A percentile compares a stretch with the other conserved stretches of the same genome.
Evolutionary conservation across 192 early-diverging fungal genomes (phyloP).

Genomic region (Coemansia furcata): DNA sequence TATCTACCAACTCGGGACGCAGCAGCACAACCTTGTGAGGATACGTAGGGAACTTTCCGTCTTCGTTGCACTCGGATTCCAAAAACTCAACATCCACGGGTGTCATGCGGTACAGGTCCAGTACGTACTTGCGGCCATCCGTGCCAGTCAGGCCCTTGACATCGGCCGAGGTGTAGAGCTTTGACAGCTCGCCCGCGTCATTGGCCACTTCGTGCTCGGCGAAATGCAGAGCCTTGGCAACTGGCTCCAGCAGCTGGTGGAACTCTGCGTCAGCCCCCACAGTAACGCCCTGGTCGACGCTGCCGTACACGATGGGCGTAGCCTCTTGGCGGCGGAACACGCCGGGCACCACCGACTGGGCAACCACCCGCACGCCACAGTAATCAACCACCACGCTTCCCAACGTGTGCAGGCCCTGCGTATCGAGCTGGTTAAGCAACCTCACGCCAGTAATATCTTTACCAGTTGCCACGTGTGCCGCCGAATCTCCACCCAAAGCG

Average conservation of each 20-base stretch:
- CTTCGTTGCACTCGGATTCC: constrained; percentile 60
- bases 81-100: constrained; percentile 90
- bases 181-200: constrained; percentile 59
- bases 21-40: constrained; percentile 84
- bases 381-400: constrained; percentile 92
- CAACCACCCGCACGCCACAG: constrained; percentile 85
- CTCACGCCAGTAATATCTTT: constrained; percentile 94
- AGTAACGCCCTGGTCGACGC: constrained; percentile 77
- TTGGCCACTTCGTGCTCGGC: constrained; percentile 65
- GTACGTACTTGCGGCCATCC: constrained; percentile 88
- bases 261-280: constrained; percentile 73
- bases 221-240: constrained; percentile 79
- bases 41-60: constrained; percentile 64
- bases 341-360: constrained; percentile 92
- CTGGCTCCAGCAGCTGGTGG: constrained; percentile 64
- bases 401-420: constrained; percentile 82
- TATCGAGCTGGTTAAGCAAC: constrained; percentile 68
- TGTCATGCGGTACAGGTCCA: constrained; percentile 90
- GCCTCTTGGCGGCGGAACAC: constrained; percentile 74
- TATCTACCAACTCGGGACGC: constrained; percentile 80
- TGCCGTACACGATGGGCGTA: constrained; percentile 85
- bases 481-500: constrained; percentile 79
- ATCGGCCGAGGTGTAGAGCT: constrained; percentile 81
- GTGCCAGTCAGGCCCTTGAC: constrained; percentile 89
- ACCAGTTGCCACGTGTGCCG: constrained; percentile 87